Conservation (phyloP, 331 rosid genomes). For the Pyracantha coccinea region DNA sequence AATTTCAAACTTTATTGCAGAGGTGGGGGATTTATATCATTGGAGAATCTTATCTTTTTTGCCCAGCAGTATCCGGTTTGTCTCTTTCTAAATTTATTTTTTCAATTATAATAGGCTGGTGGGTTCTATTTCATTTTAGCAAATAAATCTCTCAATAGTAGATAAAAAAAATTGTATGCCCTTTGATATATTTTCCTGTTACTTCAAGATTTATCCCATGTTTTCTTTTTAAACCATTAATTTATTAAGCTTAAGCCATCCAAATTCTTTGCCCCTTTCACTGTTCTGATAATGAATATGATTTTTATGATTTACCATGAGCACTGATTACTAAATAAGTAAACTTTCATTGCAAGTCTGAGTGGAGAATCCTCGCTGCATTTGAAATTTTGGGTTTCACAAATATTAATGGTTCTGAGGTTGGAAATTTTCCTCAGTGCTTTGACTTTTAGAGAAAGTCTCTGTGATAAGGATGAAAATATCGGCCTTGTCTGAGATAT, state of each 20-base stretch:
- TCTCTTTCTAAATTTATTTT: constrained; percentile 14
- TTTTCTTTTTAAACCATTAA: not conserved
- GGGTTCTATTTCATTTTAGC: not conserved
- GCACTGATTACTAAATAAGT: not conserved
- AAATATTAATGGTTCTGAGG: too few species aligned
- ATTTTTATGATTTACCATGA: not conserved
- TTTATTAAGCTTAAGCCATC: not conserved
- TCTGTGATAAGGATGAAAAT: too few species aligned
- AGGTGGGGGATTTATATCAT: constrained; percentile 91
- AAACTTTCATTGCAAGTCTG: not conserved
- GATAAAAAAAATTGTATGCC: not conserved
- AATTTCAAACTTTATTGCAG: constrained; percentile 34
- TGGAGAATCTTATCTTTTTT: constrained; percentile 91
- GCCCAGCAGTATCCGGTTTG: constrained; percentile 76
- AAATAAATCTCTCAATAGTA: not conserved
- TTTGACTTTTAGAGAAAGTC: too few species aligned
- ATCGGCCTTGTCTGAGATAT: too few species aligned
- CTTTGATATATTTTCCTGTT: not conserved
- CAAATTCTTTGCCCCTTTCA: not conserved
- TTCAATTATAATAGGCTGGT: not conserved
- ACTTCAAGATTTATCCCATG: not conserved
- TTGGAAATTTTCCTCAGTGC: too few species aligned
- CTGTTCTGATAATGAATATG: not conserved
- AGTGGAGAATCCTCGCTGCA: not conserved
- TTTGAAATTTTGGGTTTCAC: not conserved